phyloP scores from a whole-genome alignment of 305 asterid species.

The Ajuga reptans region DNA sequence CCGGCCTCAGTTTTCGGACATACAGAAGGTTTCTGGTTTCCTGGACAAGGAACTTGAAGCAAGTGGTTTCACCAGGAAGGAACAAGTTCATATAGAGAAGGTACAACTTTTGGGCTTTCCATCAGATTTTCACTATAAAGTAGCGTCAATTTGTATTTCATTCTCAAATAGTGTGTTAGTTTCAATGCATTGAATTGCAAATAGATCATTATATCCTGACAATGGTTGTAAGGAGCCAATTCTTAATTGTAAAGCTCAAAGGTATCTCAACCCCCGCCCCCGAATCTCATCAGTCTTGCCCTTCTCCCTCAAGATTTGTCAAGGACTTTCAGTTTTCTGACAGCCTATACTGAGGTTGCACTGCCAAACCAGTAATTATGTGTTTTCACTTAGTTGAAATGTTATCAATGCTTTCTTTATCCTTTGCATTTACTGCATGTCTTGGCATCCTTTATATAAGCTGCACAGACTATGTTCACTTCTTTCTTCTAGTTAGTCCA shows the following conservation, averaged over 20 bases:
- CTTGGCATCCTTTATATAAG: too few species aligned
- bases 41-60: conserved; percentile 95
- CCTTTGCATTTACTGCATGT: too few species aligned
- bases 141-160: neutral
- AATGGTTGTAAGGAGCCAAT: neutral
- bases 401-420: too few species aligned
- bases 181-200: neutral
- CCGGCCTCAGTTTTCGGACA: conserved; percentile 60
- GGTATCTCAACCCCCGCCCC: too few species aligned
- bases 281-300: too few species aligned
- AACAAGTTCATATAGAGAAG: conserved; percentile 69
- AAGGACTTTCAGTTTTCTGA: neutral
- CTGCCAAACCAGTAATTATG: too few species aligned
- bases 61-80: conserved; percentile 84
- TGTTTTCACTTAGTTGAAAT: too few species aligned
- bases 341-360: neutral
- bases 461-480: neutral
- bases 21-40: conserved; percentile 56
- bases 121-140: neutral
- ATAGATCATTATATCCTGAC: neutral
- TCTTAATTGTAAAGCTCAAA: too few species aligned
- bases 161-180: neutral
- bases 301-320: neutral
- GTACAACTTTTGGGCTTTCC: conserved; percentile 28
- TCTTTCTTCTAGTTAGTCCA: neutral